Evolutionary conservation across 371 early-diverging fungal genomes (phyloP).

Genomic region (Paraphysoderma sedebokerense): DNA sequence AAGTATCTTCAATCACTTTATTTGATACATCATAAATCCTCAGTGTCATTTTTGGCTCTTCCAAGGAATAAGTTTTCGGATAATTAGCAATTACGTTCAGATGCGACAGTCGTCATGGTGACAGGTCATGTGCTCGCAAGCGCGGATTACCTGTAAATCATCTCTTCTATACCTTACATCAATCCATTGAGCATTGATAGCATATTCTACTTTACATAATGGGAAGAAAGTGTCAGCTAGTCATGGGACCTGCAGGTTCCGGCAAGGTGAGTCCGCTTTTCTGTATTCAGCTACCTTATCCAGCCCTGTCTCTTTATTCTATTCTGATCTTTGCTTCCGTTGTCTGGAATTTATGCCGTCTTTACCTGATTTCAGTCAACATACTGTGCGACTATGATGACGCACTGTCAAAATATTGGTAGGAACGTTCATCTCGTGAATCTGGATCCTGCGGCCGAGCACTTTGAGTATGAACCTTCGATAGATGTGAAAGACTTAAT

Average conservation of each 20-base stretch:
- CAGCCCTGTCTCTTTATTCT: constrained; percentile 3
- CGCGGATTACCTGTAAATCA: too few relatives aligned
- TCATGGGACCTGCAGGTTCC: constrained; percentile 94
- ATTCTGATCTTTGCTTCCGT: not conserved
- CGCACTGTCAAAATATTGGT: constrained; percentile 65
- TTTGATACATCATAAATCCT: too few relatives aligned
- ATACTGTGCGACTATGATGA: constrained; percentile 84
- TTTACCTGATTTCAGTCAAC: constrained; percentile 65
- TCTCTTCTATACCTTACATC: too few relatives aligned
- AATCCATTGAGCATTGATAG: too few relatives aligned
- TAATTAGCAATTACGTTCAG: too few relatives aligned
- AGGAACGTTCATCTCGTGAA: constrained; percentile 86
- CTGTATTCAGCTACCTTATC: not conserved
- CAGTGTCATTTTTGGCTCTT: too few relatives aligned
- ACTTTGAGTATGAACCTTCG: constrained; percentile 79
- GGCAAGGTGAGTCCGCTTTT: constrained; percentile 61
- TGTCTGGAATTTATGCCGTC: too few relatives aligned
- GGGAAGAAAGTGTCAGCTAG: constrained; percentile 88
- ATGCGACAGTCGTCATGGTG: too few relatives aligned
- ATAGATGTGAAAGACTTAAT: constrained; percentile 89
- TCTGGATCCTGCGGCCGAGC: constrained; percentile 95
- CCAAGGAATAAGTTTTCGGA: too few relatives aligned
- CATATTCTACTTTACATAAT: too few relatives aligned
- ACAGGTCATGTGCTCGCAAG: too few relatives aligned
- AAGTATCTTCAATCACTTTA: too few relatives aligned